Base-by-base conservation (phyloP, 1,284 basidiomycete genomes). In the Phellopilus nigrolimitatus region DNA sequence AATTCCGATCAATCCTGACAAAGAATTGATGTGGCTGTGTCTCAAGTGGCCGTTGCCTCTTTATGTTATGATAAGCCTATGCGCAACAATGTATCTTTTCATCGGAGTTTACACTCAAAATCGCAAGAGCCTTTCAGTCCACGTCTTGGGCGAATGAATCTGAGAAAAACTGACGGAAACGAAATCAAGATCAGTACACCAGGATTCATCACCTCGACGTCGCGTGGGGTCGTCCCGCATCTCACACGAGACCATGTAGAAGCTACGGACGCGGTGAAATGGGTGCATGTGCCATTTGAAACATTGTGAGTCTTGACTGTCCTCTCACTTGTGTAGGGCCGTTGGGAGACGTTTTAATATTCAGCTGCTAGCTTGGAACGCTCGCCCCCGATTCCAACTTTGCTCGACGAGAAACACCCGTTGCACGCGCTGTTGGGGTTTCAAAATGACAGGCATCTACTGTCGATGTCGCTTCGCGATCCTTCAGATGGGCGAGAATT, bases 271-370 rank as follows among this genome's bases (percentile, higher is more conserved):
- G 72, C 78, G 0, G 74, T 86, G 27, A 71, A 65, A 53, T 86
- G 82, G 77, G 66, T 87, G 0, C 74, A 86, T 57, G 65, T 88
- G 0, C 79, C 87, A 0, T 88, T 89, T 60, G 89, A 91, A 66
- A 78, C 82, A 22, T 90, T 91, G 89, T 90, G 64, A 76, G 87
- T 74, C n/a, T 12, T 39, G 13, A 31, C 24, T 22, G 21, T 39
- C 9, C 13, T 39, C 31, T 40, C 34, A 13, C 47, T 21, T 27
- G 15, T 34, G 4, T 12, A 28, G 25, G 21, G n/a, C 39, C 28
- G 33, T 31, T 34, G n/a, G 12, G 22, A 46, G 27, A 39, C 34
- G 25, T 27, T 24, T 46, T 30, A 48, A 59, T 55, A 41, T 60
- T 30, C 24, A 34, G 52, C 21, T 40, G 24, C 39, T 49, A 88